Base-by-base conservation (phyloP, 345 rosid species). In the Lenwebbia sp. region DNA sequence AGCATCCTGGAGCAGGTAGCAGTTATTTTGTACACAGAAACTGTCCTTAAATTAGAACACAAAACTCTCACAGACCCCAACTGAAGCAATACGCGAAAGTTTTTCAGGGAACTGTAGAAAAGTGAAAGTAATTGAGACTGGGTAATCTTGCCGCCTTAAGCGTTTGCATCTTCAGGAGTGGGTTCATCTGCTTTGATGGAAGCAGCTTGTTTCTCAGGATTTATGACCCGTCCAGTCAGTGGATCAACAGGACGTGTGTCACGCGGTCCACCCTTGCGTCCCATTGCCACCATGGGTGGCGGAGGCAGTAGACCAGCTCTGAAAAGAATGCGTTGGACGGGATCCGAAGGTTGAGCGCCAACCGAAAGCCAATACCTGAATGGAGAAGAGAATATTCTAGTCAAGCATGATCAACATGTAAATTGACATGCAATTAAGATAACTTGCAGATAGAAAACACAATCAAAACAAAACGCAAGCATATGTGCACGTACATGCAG, bases 341-440 rank as follows among this genome's bases (percentile, higher is more conserved):
- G 99, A 21, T 96, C 95, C 40, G 98, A 96, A 87, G 99, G 92
- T 91, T 95, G 98, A 83, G 98, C 99, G 87, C 99, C 99, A 70
- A 97, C 99, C 19, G 99, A 96, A 84, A 96, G 88, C 99, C 99
- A 97, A 87, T 97, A 97, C 92, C 98, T 97, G n/a, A 56, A 41
- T 51, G 51, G 52, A 33, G 30, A 25, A 30, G 50, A 85, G 2
- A 47, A 40, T 51, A 37, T 54, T 23, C 11, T 54, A 55, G 25
- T 21, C 13, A 51, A 37, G 53, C 85, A 58, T 19, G 30, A 84
- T 13, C 0, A 0, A 56, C 53, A 84, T 28, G 78, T 70, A 33
- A 44, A 37, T 19, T 0, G 7, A 25, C 81, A 70, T 70, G 47
- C 41, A 70, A 10, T 70, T 19, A 19, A 70, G 81, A 25, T 37